Conservation (phyloP, 2,329 filamentous ascomycete species). For the Aspergillus sp. region DNA sequence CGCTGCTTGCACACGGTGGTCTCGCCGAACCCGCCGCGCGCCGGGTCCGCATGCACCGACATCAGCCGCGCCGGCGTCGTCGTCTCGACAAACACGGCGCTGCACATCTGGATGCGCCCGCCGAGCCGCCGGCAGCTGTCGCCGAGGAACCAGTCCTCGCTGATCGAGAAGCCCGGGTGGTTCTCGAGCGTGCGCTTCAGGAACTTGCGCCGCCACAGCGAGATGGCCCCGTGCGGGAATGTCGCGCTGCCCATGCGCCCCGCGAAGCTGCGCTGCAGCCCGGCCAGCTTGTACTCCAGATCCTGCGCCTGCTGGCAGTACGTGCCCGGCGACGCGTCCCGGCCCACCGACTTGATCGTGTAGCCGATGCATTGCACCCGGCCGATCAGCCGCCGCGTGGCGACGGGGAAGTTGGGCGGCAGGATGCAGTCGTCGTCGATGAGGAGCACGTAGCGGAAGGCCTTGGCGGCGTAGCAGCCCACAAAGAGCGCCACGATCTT, state of each 20-base stretch:
- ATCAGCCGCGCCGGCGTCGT: slow-evolving; percentile 45
- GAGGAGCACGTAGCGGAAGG: slow-evolving; percentile 47
- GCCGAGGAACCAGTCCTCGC: slow-evolving; percentile 55
- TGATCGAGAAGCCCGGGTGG: slow-evolving; percentile 51
- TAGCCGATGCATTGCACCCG: slow-evolving; percentile 49
- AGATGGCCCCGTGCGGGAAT: slow-evolving; percentile 53
- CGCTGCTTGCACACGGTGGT: slow-evolving; percentile 55
- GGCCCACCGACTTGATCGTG: slow-evolving; percentile 48
- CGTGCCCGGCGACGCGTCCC: slow-evolving; percentile 34
- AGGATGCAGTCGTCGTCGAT: slow-evolving; percentile 53
- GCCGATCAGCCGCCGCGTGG: slow-evolving; percentile 43
- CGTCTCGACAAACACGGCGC: slow-evolving; percentile 52
- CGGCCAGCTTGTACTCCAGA: slow-evolving; percentile 53
- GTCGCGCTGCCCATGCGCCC: slow-evolving; percentile 48
- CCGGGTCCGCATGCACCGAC: slow-evolving; percentile 41
- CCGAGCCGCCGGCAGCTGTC: slow-evolving; percentile 47
- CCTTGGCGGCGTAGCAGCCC: slow-evolving; percentile 46
- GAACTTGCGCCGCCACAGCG: slow-evolving; percentile 49
- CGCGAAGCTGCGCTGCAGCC: slow-evolving; percentile 46
- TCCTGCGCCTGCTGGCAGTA: slow-evolving; percentile 50
- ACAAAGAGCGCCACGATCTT: slow-evolving; percentile 53
- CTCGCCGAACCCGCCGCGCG: slow-evolving; percentile 51
- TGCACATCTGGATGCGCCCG: slow-evolving; percentile 50
- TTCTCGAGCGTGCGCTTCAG: slow-evolving; percentile 47
- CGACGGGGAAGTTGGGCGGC: slow-evolving; percentile 49